phyloP scores from a whole-genome alignment of 495 filamentous ascomycete genomes.

The Neurospora sp. region DNA sequence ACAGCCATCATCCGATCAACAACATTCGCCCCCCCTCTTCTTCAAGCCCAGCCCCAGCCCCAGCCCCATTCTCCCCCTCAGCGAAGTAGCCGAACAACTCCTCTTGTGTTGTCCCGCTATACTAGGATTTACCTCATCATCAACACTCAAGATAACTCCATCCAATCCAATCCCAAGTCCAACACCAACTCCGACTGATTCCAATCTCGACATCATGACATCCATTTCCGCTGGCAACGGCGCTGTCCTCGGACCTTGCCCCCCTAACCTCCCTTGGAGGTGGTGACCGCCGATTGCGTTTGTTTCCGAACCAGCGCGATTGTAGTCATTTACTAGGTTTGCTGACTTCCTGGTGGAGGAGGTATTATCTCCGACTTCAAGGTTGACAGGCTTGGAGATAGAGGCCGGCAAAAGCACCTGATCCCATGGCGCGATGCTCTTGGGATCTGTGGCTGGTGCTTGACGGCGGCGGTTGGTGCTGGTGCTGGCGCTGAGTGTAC shows the following conservation, averaged over 20 bases:
- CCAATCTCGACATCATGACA: not conserved
- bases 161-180: not conserved
- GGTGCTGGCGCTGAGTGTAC: not conserved
- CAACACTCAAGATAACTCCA: not conserved
- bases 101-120: not conserved
- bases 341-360: too few species aligned
- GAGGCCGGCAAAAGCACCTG: not conserved
- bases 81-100: not conserved
- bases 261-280: not conserved
- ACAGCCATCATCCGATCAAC: not conserved
- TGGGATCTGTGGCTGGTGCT: not conserved
- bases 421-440: not conserved
- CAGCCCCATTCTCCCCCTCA: not conserved
- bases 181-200: not conserved
- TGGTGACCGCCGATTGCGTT: not conserved
- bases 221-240: not conserved
- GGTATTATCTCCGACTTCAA: not conserved
- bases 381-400: not conserved
- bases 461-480: not conserved
- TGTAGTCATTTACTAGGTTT: too few species aligned
- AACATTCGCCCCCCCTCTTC: not conserved
- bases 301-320: not conserved
- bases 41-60: not conserved
- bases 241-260: not conserved
- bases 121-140: not conserved